Evolutionary conservation across 441 rosid genomes (phyloP).

Genomic region (Biscutella laevigata): DNA sequence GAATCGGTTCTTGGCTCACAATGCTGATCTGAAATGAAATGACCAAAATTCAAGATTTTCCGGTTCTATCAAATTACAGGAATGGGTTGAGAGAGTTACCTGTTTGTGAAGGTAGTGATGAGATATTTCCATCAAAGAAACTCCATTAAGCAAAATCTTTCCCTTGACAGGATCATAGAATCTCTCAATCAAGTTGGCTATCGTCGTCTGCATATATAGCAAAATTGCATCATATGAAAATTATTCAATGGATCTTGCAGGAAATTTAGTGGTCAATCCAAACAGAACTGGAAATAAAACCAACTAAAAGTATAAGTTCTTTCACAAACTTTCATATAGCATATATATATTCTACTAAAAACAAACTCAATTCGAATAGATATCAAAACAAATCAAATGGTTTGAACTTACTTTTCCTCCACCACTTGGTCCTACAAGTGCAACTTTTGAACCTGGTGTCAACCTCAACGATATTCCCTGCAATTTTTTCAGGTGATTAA

Average conservation of each 20-base stretch:
- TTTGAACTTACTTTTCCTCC: constrained; percentile 73
- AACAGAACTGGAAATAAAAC: neutral
- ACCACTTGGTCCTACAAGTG: constrained; percentile 97
- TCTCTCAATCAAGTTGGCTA: constrained; percentile 84
- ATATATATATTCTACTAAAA: neutral
- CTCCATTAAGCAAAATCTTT: constrained; percentile 64
- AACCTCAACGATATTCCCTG: constrained; percentile 86
- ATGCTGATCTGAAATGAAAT: constrained; percentile 55
- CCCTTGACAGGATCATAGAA: constrained; percentile 90
- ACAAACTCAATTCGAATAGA: neutral
- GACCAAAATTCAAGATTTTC: neutral
- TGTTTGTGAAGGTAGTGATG: constrained; percentile 71
- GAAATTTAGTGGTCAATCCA: neutral
- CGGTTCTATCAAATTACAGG: neutral
- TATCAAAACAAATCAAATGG: neutral
- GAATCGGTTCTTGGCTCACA: constrained; percentile 95
- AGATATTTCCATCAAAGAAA: constrained; percentile 75
- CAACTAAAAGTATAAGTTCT: neutral
- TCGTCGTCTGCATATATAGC: constrained; percentile 61
- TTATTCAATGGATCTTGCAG: neutral
- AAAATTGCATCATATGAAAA: neutral
- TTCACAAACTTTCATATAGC: neutral
- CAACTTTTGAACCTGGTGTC: constrained; percentile 77
- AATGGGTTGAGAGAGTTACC: constrained; percentile 28
- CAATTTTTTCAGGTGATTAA: neutral